Percentiles rank a stretch among this genome's conserved stretches.
Evolutionary conservation across 345 rosid species (phyloP).

Genomic region (Carallia pectinifolia): DNA sequence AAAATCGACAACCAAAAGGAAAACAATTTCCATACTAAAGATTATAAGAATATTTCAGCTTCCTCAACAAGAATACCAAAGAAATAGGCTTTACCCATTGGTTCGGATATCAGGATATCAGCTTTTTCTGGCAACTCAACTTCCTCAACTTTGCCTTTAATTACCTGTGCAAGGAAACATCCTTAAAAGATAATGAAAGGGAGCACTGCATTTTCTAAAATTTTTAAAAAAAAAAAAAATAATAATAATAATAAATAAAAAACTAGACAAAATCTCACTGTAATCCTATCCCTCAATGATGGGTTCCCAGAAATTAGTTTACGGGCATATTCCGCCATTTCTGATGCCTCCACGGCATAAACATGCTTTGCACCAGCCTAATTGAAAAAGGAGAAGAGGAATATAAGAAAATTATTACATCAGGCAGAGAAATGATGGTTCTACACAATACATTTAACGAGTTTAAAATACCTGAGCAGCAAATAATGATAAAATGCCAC

Average conservation of each 20-base stretch:
- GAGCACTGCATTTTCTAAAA: not conserved
- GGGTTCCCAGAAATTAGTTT: slow-evolving; percentile 95
- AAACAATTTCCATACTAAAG: not conserved
- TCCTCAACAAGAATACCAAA: not conserved
- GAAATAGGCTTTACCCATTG: slow-evolving; percentile 69
- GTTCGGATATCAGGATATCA: slow-evolving; percentile 93
- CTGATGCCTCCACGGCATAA: slow-evolving; percentile 98
- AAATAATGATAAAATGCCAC: slow-evolving; percentile 94
- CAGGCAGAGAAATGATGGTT: not conserved
- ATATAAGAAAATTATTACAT: slow-evolving; percentile 7
- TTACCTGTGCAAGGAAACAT: slow-evolving; percentile 49
- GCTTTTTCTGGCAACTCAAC: slow-evolving; percentile 96
- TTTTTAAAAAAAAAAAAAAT: not conserved
- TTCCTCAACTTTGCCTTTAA: slow-evolving; percentile 97
- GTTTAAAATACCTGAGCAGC: slow-evolving; percentile 81
- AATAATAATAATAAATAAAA: too few relatives aligned
- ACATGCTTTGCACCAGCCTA: slow-evolving; percentile 99
- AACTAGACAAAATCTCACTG: slow-evolving; percentile 45
- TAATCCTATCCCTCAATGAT: slow-evolving; percentile 66
- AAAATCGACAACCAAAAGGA: not conserved
- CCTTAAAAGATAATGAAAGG: slow-evolving; percentile 9
- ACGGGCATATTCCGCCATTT: slow-evolving; percentile 97
- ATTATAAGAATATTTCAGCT: not conserved
- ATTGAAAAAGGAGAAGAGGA: slow-evolving; percentile 7
- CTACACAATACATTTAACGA: not conserved